Base-by-base conservation (phyloP, 2,329 filamentous ascomycete genomes). In the Fusarium bactridioides region DNA sequence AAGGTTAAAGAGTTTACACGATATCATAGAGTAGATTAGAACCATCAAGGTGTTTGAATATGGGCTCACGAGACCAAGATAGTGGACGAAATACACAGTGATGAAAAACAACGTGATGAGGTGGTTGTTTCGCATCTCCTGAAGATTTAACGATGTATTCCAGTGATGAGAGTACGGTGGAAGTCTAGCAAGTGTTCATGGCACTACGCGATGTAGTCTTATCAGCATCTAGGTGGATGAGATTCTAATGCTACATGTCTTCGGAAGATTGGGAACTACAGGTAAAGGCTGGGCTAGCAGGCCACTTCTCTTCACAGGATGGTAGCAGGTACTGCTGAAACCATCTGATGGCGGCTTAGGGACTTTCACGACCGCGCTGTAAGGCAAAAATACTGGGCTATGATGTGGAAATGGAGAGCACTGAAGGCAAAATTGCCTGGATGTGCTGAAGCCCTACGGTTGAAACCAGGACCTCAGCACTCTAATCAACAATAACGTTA, bases 21-120 rank as follows among this genome's bases (percentile, higher is more conserved):
- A 40, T 31, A 51, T 58, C 48, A 55, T 33, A 31, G 15, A 54
- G 35, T 35, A 48, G 21, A 63, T 33, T 25, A 67, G 50, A 45
- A 16, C 70, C 58, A 73, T 73, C 70, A 73, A 40, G 67, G 70
- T 73, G 50, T 40, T 29, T 60, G 16, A 31, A 25, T 16, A 25
- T 43, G 21, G 53, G 23, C 29, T 38, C 13, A 10, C 11, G 27
- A 41, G 41, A 23, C 11, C n/a, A 41, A 23, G 38, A 13, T 12
- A 13, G 27, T 31, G 38, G 27, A 29, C n/a, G 15, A 29, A 29
- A 31, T 23, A 16, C 13, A 19, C 16, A 33, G 18, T n/a, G 35
- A 33, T 53, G 15, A 27, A 53, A 31, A 53, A 23, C 38, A n/a
- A 15, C 25, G 21, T 13, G 21, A 40, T 23, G 15, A 21, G 35